A percentile compares a stretch with the other conserved stretches of the same genome.
phyloP scores from a whole-genome alignment of 2,329 filamentous ascomycete genomes.

The Endocalyx cinctus region DNA sequence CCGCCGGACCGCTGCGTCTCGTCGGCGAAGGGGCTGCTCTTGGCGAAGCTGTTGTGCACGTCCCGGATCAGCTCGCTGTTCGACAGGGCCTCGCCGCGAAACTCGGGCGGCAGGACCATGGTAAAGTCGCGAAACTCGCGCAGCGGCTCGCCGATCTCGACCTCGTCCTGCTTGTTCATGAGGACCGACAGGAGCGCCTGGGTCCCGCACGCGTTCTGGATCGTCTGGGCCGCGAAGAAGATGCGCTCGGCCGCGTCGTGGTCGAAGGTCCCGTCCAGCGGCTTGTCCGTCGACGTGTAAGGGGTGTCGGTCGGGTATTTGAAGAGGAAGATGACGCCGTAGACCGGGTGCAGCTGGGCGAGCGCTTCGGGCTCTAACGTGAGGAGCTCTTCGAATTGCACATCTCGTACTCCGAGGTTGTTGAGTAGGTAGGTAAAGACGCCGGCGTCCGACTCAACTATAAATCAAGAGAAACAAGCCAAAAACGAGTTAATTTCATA shows the following conservation, averaged over 20 bases:
- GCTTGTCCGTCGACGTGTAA: constrained; percentile 56
- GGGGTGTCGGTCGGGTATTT: constrained; percentile 77
- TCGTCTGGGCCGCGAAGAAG: constrained; percentile 96
- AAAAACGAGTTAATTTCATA: too few relatives aligned
- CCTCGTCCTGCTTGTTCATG: constrained; percentile 66
- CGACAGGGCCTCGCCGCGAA: constrained; percentile 56
- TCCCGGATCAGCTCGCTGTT: constrained; percentile 66
- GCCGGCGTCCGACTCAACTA: constrained; percentile 93
- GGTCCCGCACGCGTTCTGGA: constrained; percentile 97
- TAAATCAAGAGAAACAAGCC: too few relatives aligned
- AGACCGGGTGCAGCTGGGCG: constrained; percentile 68
- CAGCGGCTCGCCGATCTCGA: constrained; percentile 70
- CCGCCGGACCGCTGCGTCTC: constrained; percentile 72
- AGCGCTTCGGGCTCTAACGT: constrained; percentile 76
- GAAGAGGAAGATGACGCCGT: constrained; percentile 98
- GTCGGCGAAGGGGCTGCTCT: constrained; percentile 84
- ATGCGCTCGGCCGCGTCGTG: constrained; percentile 66
- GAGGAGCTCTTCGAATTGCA: constrained; percentile 96
- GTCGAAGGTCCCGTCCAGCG: constrained; percentile 80
- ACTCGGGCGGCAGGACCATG: constrained; percentile 72
- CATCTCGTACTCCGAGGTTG: constrained; percentile 80
- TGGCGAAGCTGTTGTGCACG: constrained; percentile 87
- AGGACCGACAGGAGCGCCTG: constrained; percentile 90
- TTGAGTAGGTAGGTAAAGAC: constrained; percentile 97
- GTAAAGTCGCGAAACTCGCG: constrained; percentile 84